A percentile compares a stretch with the other conserved stretches of the same genome.
Evolutionary conservation across 2,329 filamentous ascomycete genomes (phyloP).

Genomic region (Sporothrix pallida): DNA sequence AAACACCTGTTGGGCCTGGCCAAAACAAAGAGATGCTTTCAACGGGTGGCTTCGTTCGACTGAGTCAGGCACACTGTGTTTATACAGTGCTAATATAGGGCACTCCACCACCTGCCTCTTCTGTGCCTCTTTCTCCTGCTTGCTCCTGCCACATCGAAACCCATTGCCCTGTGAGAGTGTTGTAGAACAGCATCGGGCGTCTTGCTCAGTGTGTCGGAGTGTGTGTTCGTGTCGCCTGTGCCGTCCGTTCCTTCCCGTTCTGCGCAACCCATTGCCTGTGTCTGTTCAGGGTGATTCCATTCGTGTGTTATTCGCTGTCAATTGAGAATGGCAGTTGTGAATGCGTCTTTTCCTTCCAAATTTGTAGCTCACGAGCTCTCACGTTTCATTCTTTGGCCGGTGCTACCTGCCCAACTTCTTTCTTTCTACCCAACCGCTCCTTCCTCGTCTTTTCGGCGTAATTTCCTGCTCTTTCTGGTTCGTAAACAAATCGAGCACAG

Average conservation of each 20-base stretch:
- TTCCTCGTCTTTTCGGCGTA: slow-evolving; percentile 9
- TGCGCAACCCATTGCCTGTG: not conserved
- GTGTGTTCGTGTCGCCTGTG: not conserved
- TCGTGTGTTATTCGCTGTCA: not conserved
- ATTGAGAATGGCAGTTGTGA: not conserved
- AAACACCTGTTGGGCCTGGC: no score
- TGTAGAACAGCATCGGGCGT: not conserved
- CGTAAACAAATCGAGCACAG: not conserved
- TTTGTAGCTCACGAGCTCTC: not conserved
- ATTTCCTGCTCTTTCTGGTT: not conserved
- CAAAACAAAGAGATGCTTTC: not conserved
- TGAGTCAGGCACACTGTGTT: slow-evolving; percentile 29
- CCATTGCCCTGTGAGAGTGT: not conserved
- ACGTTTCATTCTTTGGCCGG: not conserved
- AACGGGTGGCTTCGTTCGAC: not conserved
- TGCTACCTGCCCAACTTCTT: not conserved
- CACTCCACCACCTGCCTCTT: not conserved
- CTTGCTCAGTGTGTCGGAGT: not conserved
- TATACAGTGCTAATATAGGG: not conserved
- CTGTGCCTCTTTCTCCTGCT: not conserved
- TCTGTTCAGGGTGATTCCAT: not conserved
- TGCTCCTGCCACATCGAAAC: not conserved
- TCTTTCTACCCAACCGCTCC: not conserved
- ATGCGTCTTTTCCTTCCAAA: not conserved
- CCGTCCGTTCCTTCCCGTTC: slow-evolving; percentile 10